These are phyloP conservation scores for Phytophthora tubulina DNA, from an alignment of 352 stramenopile genomes.

Conservation along the genomic window DNA sequence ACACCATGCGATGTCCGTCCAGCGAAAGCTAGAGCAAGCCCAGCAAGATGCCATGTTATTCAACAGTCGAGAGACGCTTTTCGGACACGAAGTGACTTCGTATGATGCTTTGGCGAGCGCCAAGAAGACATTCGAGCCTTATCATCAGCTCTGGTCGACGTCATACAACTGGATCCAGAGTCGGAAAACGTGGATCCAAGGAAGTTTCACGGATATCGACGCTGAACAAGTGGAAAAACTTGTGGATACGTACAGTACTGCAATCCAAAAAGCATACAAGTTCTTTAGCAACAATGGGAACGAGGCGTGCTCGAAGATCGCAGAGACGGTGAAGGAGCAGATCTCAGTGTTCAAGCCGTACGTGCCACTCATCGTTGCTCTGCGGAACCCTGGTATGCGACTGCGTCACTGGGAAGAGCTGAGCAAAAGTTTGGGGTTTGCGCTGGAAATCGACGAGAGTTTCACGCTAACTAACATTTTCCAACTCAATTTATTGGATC, in stretches of 20 bases:
- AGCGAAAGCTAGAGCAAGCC: constrained; percentile 90
- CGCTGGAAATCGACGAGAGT: constrained; percentile 90
- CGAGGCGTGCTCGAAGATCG: constrained; percentile 90
- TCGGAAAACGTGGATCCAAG: constrained; percentile 93
- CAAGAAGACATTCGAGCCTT: constrained; percentile 96
- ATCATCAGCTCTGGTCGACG: constrained; percentile 93
- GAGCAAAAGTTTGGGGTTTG: constrained; percentile 77
- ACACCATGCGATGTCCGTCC: constrained; percentile 86
- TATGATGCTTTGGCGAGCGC: constrained; percentile 89
- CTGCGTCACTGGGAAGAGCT: constrained; percentile 95
- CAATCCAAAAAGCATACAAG: constrained; percentile 93
- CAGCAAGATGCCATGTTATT: constrained; percentile 93
- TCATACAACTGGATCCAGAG: constrained; percentile 93
- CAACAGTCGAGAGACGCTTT: constrained; percentile 93
- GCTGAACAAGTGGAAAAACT: constrained; percentile 93
- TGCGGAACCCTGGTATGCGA: constrained; percentile 95
- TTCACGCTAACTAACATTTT: constrained; percentile 90
- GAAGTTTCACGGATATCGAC: constrained; percentile 92
- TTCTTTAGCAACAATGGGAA: constrained; percentile 92
- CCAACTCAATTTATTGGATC: constrained; percentile 84
- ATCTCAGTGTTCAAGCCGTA: constrained; percentile 95
- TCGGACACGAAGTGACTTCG: constrained; percentile 89
- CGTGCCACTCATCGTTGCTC: constrained; percentile 91
- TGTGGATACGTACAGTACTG: constrained; percentile 85
- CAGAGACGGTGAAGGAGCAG: constrained; percentile 92